phyloP scores from a whole-genome alignment of 148 eudicot species.

The Nepenthes mirabilis region DNA sequence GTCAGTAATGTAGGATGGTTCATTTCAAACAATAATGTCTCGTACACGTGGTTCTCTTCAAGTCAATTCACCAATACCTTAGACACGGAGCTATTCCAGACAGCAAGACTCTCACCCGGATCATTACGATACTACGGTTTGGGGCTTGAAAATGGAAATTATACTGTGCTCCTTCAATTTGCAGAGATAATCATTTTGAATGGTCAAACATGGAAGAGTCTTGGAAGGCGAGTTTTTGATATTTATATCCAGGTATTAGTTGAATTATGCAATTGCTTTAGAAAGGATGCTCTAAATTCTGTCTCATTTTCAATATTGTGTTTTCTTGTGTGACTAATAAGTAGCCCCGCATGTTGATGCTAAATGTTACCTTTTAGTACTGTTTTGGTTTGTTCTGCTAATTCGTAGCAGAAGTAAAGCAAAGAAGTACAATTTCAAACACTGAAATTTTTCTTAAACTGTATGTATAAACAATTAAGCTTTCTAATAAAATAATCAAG shows the following conservation, averaged over 20 bases:
- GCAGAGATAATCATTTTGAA: constrained; percentile 36
- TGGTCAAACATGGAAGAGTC: constrained; percentile 37
- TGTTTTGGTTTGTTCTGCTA: neutral
- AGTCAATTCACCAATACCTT: constrained; percentile 33
- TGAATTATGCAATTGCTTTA: neutral
- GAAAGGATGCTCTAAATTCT: neutral
- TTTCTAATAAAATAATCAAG: no score
- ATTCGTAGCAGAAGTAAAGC: neutral
- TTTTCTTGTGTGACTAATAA: no score
- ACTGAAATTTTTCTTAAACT: neutral
- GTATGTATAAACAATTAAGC: no score
- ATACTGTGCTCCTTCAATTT: constrained; percentile 50
- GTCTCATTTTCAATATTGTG: no score
- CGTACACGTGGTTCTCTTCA: constrained; percentile 14
- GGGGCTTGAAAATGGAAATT: constrained; percentile 77
- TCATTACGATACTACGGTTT: constrained; percentile 75
- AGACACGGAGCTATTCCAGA: constrained; percentile 62
- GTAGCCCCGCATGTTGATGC: no score
- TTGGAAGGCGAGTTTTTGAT: constrained; percentile 79
- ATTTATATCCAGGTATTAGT: constrained; percentile 63
- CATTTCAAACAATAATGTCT: constrained; percentile 19
- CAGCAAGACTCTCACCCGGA: constrained; percentile 53
- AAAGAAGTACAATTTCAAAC: neutral
- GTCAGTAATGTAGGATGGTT: constrained; percentile 61
- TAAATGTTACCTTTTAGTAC: neutral